Conservation (phyloP, 495 filamentous ascomycete species). For the Neurospora sp. region DNA sequence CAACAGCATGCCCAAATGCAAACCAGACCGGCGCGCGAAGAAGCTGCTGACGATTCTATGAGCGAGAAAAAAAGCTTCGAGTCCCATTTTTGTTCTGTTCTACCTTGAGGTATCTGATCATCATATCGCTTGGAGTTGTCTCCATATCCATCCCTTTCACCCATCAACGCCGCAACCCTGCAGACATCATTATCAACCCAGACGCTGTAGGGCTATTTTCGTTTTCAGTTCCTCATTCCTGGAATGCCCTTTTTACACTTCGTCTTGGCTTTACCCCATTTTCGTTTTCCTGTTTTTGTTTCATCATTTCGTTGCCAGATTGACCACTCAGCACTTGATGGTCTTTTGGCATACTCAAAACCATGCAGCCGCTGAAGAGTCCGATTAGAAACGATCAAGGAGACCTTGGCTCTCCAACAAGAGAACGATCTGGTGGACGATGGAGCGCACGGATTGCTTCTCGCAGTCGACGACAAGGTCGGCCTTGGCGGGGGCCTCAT, state of each 20-base stretch:
- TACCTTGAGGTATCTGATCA: neutral
- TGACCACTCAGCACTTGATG: neutral
- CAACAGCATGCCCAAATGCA: neutral
- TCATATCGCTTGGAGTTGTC: neutral
- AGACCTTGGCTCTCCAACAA: slow-evolving; percentile 86
- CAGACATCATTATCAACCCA: neutral
- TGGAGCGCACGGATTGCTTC: slow-evolving; percentile 79
- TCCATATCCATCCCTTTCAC: neutral
- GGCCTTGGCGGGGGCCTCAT: slow-evolving; percentile 74
- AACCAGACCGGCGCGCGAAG: neutral
- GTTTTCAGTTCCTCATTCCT: neutral
- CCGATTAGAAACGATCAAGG: slow-evolving; percentile 45
- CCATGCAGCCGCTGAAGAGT: neutral
- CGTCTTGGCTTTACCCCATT: neutral
- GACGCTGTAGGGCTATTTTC: neutral
- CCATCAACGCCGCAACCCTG: neutral
- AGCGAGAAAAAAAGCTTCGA: neutral
- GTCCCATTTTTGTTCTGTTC: neutral
- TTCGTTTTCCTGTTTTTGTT: neutral
- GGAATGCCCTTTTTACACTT: neutral
- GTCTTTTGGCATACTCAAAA: neutral
- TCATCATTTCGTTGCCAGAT: neutral
- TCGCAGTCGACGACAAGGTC: slow-evolving; percentile 76
- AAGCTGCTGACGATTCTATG: neutral
- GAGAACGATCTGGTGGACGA: slow-evolving; percentile 94